Evolutionary conservation across 371 early-diverging fungal genomes (phyloP).

Genomic region (Funneliformis caledonium): DNA sequence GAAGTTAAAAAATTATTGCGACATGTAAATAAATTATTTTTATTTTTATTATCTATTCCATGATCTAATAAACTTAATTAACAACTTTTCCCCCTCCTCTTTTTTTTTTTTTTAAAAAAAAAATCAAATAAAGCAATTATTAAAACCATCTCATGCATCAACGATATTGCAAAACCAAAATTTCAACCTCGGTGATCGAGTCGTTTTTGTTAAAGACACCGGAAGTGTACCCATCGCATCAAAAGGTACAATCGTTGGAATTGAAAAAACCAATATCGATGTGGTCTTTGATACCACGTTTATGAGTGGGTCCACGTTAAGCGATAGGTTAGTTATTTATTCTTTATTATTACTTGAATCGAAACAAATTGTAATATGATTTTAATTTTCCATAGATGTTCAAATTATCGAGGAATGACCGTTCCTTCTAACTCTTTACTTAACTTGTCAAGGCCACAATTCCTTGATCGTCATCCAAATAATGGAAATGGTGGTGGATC

Average conservation of each 20-base stretch:
- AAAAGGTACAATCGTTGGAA: slow-evolving; percentile 84
- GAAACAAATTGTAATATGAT: background rate
- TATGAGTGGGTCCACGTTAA: slow-evolving; percentile 79
- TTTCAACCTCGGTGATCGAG: slow-evolving; percentile 89
- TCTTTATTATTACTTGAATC: background rate
- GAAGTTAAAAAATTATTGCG: slow-evolving; percentile 70
- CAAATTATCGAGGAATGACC: slow-evolving; percentile 67
- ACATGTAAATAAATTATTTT: slow-evolving; percentile 43
- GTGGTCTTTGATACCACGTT: slow-evolving; percentile 86
- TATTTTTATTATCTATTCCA: background rate
- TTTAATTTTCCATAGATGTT: slow-evolving; percentile 56
- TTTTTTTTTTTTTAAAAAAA: too few relatives aligned
- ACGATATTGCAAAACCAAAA: slow-evolving; percentile 72
- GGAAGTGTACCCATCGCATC: slow-evolving; percentile 82
- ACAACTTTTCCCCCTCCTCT: slow-evolving; percentile 14
- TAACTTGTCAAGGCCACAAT: slow-evolving; percentile 63
- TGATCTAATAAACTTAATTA: background rate
- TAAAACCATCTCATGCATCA: slow-evolving; percentile 81
- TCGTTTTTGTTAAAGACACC: slow-evolving; percentile 75
- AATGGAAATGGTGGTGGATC: background rate
- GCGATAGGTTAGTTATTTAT: slow-evolving; percentile 57
- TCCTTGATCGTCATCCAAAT: slow-evolving; percentile 39
- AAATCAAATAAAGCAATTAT: slow-evolving; percentile 53
- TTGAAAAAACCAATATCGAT: slow-evolving; percentile 74
- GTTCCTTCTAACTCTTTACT: slow-evolving; percentile 63